Conservation (phyloP, 2,329 filamentous ascomycete species). For the Lasiodiplodia gonubiensis region DNA sequence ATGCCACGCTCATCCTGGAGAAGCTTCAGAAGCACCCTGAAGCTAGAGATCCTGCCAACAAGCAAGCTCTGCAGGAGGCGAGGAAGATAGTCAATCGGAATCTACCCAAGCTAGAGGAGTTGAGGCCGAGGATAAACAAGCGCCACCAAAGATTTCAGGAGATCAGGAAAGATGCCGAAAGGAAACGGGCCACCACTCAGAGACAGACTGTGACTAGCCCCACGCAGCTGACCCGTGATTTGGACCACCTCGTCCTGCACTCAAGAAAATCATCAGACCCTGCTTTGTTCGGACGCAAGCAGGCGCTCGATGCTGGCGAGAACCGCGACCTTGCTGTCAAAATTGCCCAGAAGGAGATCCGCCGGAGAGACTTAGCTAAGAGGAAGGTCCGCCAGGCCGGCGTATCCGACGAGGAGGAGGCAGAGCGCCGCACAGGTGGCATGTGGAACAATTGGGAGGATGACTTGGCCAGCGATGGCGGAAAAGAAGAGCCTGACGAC, state of each 20-base stretch:
- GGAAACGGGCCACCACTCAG: slow-evolving; percentile 39
- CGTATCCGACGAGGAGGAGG: slow-evolving; percentile 63
- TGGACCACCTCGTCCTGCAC: slow-evolving; percentile 30
- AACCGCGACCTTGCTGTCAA: slow-evolving; percentile 42
- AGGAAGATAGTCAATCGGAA: slow-evolving; percentile 68
- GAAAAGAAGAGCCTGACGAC: slow-evolving; percentile 47
- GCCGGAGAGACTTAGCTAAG: slow-evolving; percentile 40
- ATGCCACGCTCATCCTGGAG: slow-evolving; percentile 81
- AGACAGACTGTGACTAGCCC: slow-evolving; percentile 34
- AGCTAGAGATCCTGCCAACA: slow-evolving; percentile 67
- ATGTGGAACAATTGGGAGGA: slow-evolving; percentile 61
- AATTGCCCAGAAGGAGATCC: slow-evolving; percentile 44
- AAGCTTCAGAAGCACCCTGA: slow-evolving; percentile 79
- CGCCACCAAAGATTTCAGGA: slow-evolving; percentile 72
- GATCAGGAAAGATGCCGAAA: slow-evolving; percentile 46
- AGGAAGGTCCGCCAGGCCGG: slow-evolving; percentile 58
- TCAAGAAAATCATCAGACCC: slow-evolving; percentile 31
- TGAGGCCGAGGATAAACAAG: slow-evolving; percentile 79
- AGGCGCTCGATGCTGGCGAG: slow-evolving; percentile 41
- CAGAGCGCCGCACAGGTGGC: slow-evolving; percentile 59
- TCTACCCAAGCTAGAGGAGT: slow-evolving; percentile 72
- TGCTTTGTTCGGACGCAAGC: slow-evolving; percentile 36
- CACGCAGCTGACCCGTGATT: slow-evolving; percentile 35
- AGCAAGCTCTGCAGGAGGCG: slow-evolving; percentile 59
- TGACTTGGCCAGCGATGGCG: slow-evolving; percentile 40